Conservation (phyloP, 768 basidiomycete species). For the Suillus luteus region DNA sequence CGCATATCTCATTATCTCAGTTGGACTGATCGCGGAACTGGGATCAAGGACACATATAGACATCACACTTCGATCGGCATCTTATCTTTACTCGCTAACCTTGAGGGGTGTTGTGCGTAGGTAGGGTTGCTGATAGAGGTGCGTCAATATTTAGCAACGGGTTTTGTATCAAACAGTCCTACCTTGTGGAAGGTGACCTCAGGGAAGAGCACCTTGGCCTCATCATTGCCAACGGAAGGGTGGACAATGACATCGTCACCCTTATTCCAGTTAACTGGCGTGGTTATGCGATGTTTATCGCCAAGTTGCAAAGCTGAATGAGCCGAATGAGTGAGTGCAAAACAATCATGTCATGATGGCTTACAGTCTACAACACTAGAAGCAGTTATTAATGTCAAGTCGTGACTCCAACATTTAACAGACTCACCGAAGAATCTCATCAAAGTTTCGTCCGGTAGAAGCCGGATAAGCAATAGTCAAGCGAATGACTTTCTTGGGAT, state of each 20-base stretch:
- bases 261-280: constrained; percentile 94
- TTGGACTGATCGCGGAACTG: neutral
- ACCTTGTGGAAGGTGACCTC: constrained; percentile 80
- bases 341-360: constrained; percentile 22
- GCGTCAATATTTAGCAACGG: constrained; percentile 3
- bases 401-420: neutral
- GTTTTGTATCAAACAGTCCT: constrained; percentile 17
- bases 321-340: neutral
- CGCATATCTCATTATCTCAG: constrained; percentile 1
- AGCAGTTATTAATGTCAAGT: constrained; percentile 9
- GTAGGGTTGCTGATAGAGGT: constrained; percentile 62
- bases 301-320: constrained; percentile 80
- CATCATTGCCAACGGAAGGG: constrained; percentile 77
- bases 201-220: constrained; percentile 92
- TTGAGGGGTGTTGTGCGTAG: constrained; percentile 74
- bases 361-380: constrained; percentile 72
- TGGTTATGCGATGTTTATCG: constrained; percentile 81
- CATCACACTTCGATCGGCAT: constrained; percentile 7
- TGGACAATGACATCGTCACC: constrained; percentile 95
- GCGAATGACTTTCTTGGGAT: constrained; percentile 95
- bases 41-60: neutral
- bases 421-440: constrained; percentile 59
- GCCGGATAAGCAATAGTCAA: constrained; percentile 92
- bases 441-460: constrained; percentile 93
- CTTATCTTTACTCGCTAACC: constrained; percentile 20